Evolutionary conservation across 805 yeast genomes (phyloP).

Genomic region (Diddensiella caesifluorescens): DNA sequence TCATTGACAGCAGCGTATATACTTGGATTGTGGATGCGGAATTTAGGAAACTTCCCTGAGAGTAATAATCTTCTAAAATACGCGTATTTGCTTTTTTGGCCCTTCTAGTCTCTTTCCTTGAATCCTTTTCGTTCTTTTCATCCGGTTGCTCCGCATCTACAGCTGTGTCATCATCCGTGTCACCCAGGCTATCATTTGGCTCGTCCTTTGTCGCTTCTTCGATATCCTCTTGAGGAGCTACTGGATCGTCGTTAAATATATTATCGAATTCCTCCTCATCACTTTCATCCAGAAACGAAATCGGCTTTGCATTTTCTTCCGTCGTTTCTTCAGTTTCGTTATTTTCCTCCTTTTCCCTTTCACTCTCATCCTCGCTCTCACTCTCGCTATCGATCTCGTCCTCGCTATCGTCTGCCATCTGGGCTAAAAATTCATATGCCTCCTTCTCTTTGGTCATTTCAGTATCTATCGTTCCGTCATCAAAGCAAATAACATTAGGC

Average conservation of each 20-base stretch:
- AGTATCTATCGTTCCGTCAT: conserved; percentile 72
- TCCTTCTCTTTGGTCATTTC: conserved; percentile 49
- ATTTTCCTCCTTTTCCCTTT: conserved; percentile 23
- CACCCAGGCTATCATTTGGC: conserved; percentile 7
- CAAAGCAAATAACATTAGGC: conserved; percentile 67
- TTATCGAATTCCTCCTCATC: conserved; percentile 3
- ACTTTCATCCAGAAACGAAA: too few species aligned
- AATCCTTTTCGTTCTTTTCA: conserved; percentile 20
- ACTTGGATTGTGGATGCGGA: conserved; percentile 74
- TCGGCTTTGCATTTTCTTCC: conserved; percentile 12
- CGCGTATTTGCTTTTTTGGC: conserved; percentile 34
- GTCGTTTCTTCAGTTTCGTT: conserved; percentile 20
- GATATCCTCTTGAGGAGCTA: not conserved
- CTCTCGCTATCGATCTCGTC: conserved; percentile 31
- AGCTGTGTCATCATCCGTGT: conserved; percentile 16
- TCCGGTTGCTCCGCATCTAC: conserved; percentile 6
- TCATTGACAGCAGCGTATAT: conserved; percentile 69
- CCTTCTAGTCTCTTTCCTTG: conserved; percentile 16
- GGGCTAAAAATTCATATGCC: conserved; percentile 48
- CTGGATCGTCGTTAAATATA: not conserved
- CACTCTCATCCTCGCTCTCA: conserved; percentile 33
- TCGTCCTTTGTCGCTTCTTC: not conserved
- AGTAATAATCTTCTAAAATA: conserved; percentile 67
- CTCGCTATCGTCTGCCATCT: conserved; percentile 36
- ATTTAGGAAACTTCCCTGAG: conserved; percentile 72